Evolutionary conservation across 2,329 filamentous ascomycete species (phyloP).

Genomic region (Botrytis deweyae): DNA sequence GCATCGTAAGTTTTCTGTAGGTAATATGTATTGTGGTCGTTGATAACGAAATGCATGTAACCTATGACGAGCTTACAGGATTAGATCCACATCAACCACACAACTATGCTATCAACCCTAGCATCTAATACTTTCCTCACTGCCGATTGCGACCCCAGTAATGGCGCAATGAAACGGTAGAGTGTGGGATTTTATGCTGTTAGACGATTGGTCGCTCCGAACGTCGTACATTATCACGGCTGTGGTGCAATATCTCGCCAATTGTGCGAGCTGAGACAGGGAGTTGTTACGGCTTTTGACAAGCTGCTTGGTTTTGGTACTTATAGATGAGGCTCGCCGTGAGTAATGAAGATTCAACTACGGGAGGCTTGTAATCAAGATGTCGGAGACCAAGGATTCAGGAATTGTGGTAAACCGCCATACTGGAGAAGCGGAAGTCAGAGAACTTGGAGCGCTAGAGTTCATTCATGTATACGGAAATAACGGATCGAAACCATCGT

Average conservation of each 20-base stretch:
- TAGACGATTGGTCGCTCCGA: neutral
- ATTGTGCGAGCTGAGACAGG: conserved; percentile 3
- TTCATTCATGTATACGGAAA: conserved; percentile 40
- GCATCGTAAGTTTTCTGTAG: neutral
- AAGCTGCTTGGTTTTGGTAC: neutral
- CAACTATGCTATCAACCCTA: neutral
- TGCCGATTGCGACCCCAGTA: neutral
- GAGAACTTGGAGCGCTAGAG: conserved; percentile 23
- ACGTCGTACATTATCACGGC: neutral
- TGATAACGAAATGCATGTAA: conserved; percentile 15
- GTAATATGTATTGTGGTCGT: neutral
- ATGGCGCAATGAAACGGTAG: neutral
- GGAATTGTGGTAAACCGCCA: neutral
- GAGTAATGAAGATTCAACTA: neutral
- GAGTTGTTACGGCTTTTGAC: no score
- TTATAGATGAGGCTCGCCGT: neutral
- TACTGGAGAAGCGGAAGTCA: neutral
- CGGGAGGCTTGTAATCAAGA: neutral
- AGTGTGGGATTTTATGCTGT: neutral
- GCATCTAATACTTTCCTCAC: neutral
- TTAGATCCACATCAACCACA: neutral
- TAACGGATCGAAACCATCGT: conserved; percentile 46
- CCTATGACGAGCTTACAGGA: conserved; percentile 12
- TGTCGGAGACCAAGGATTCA: conserved; percentile 8
- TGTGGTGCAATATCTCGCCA: conserved; percentile 1